Evolutionary conservation across 495 filamentous ascomycete genomes (phyloP), one percentile per base, ranked within the genome.

Genomic region (Emericellopsis terricola): DNA sequence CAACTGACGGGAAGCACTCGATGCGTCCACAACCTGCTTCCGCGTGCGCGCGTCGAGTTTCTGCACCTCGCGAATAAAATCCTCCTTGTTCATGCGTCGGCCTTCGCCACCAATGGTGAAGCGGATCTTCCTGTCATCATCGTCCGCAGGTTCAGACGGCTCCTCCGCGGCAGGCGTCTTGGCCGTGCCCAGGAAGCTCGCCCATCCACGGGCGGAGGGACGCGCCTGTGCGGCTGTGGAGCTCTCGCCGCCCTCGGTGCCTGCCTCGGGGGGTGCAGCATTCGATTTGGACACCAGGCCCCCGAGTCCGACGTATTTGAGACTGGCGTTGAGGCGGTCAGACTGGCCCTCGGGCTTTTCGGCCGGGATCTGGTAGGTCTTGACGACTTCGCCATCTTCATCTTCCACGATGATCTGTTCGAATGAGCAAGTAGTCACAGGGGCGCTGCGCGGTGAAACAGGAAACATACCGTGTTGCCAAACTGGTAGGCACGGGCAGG

Each of bases 341-440:
- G 44, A 45, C 31, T 49, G 30, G 42, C 37, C 33, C 2, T 55
- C 41, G 3, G 41, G 34, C 17, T 50, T 53, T n/a, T 52, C 47
- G 3, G 63, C 45, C 8, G 85, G 79, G 19, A 94, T 76, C 34
- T 92, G 82, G 51, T 93, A 96, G 39, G 89, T 92, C 63, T 92
- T 91, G 51, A 99, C 71, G 9, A 99, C 91, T 48, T 99, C 91
- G 19, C 91, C 91, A 49, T 94, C 80, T 50, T 87, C 85, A 44
- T 99, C 86, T 54, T 99, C 91, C 11, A 99, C 84, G 47, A 99
- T 94, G 43, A 99, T 87, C 51, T 74, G 47, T 14, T 43, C 35
- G 11, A 8, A 20, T 8, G 24, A 11, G 19, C 28, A 8, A 42
- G 56, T 41, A 53, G 47, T 19, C 30, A 16, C 33, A 3, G 18